Percentiles rank a stretch among this genome's conserved stretches.
phyloP scores from a whole-genome alignment of 495 filamentous ascomycete genomes.

The Amphirosellinia nigrospora region DNA sequence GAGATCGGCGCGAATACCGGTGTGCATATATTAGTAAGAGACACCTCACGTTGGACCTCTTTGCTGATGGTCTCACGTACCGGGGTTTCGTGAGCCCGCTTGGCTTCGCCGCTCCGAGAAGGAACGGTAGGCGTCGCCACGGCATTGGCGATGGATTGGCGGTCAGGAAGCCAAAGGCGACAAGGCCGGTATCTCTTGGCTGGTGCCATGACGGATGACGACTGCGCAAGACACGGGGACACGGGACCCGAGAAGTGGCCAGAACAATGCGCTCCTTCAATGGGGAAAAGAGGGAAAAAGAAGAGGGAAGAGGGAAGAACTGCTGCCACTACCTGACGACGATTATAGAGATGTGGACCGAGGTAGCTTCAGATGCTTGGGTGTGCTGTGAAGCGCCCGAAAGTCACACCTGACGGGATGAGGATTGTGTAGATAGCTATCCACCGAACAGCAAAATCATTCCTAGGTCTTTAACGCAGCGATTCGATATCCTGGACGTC shows the following conservation, averaged over 20 bases:
- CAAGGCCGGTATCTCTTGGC: conserved; percentile 44
- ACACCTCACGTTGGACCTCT: conserved; percentile 93
- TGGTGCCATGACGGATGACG: conserved; percentile 49
- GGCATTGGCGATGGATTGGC: conserved; percentile 73
- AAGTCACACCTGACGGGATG: background rate
- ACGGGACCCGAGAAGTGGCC: conserved; percentile 22
- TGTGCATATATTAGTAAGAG: conserved; percentile 95
- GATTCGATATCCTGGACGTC: conserved; percentile 32
- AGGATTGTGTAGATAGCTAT: conserved; percentile 24
- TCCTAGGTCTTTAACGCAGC: conserved; percentile 31
- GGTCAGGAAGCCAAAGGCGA: conserved; percentile 69
- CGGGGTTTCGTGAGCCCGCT: conserved; percentile 90
- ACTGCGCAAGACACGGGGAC: conserved; percentile 32
- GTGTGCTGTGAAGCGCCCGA: conserved; percentile 2
- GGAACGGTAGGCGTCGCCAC: conserved; percentile 77
- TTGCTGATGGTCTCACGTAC: conserved; percentile 91
- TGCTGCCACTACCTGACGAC: background rate
- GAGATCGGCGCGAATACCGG: conserved; percentile 90
- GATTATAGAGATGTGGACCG: background rate
- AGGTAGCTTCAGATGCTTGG: conserved; percentile 11
- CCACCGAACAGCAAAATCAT: conserved; percentile 32
- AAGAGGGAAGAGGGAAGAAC: too few relatives aligned
- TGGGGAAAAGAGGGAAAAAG: background rate
- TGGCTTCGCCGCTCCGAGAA: conserved; percentile 85
- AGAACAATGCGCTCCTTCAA: background rate